Percentiles rank a stretch among this genome's conserved stretches.
These are phyloP conservation scores for Pilobolus umbonatus DNA, from an alignment of 192 early-diverging fungal species.

Conservation along the genomic window DNA sequence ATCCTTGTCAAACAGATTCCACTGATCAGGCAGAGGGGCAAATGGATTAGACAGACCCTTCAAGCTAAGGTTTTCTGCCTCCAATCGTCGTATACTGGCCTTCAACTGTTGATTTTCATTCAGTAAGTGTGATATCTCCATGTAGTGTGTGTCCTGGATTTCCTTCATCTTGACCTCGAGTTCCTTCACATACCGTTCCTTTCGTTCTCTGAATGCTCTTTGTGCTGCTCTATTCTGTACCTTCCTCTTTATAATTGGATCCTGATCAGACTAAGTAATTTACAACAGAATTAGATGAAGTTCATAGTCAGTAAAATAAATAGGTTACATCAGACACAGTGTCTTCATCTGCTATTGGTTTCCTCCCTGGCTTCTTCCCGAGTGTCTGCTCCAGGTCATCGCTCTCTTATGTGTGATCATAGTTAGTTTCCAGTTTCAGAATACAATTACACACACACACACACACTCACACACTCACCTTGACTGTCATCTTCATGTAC, in stretches of 20 bases:
- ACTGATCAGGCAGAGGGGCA: too few relatives aligned
- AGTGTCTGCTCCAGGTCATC: neutral
- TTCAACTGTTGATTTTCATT: slow-evolving; percentile 51
- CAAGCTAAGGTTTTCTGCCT: slow-evolving; percentile 50
- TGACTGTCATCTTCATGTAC: neutral
- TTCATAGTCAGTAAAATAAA: neutral
- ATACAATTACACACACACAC: too few relatives aligned
- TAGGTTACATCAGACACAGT: slow-evolving; percentile 6
- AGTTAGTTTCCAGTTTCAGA: neutral
- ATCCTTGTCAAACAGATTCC: too few relatives aligned
- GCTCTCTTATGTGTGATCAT: neutral
- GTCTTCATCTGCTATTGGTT: slow-evolving; percentile 9
- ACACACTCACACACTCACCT: neutral
- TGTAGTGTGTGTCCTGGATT: slow-evolving; percentile 50
- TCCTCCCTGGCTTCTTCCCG: slow-evolving; percentile 8
- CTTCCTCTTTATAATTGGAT: slow-evolving; percentile 34
- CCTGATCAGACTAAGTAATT: slow-evolving; percentile 21
- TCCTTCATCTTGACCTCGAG: slow-evolving; percentile 74
- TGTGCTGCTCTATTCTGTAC: slow-evolving; percentile 36
- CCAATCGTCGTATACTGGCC: slow-evolving; percentile 46
- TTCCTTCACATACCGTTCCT: slow-evolving; percentile 76
- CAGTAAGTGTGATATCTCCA: slow-evolving; percentile 38
- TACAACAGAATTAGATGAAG: neutral
- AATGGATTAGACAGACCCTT: too few relatives aligned
- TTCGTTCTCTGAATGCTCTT: slow-evolving; percentile 62